Percentiles rank a stretch among this genome's conserved stretches.
Evolutionary conservation across 169 alveolate species (phyloP).

Genomic region (Eimeria necatrix): DNA sequence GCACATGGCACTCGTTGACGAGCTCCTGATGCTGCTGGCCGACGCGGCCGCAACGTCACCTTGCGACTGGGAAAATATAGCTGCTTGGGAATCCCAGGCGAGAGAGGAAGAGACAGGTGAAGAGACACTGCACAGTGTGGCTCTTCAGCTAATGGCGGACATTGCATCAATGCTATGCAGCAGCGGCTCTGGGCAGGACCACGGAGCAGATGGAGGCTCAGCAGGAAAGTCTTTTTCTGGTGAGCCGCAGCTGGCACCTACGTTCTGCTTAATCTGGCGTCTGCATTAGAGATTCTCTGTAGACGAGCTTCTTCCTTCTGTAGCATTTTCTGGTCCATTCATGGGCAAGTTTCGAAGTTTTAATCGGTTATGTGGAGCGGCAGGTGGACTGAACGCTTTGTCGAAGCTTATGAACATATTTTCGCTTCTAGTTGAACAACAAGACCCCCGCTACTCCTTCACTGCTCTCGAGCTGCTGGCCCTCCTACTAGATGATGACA

Average conservation of each 20-base stretch:
- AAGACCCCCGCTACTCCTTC: conserved; percentile 64
- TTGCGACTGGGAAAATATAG: conserved; percentile 22
- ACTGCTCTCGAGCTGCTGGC: conserved; percentile 65
- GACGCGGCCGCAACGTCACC: conserved; percentile 57
- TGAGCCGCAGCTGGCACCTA: conserved; percentile 17
- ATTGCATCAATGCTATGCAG: conserved; percentile 12
- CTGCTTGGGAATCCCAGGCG: conserved; percentile 70
- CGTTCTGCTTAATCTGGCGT: background rate
- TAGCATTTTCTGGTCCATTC: background rate
- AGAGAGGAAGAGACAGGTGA: conserved; percentile 67
- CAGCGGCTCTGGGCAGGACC: conserved; percentile 2
- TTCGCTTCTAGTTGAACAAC: conserved; percentile 36
- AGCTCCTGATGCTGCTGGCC: conserved; percentile 50
- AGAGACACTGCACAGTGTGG: conserved; percentile 42
- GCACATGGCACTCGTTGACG: conserved; percentile 61
- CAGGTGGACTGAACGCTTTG: conserved; percentile 52
- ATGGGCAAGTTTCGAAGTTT: background rate
- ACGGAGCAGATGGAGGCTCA: conserved; percentile 18
- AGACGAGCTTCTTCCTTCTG: background rate
- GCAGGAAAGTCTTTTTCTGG: conserved; percentile 7
- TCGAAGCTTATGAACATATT: conserved; percentile 37
- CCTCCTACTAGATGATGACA: conserved; percentile 49
- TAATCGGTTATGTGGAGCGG: background rate
- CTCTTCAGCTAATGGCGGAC: conserved; percentile 68
- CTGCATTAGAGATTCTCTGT: background rate